Evolutionary conservation across 2,329 filamentous ascomycete genomes (phyloP).

Genomic region (Blastomyces parvus): DNA sequence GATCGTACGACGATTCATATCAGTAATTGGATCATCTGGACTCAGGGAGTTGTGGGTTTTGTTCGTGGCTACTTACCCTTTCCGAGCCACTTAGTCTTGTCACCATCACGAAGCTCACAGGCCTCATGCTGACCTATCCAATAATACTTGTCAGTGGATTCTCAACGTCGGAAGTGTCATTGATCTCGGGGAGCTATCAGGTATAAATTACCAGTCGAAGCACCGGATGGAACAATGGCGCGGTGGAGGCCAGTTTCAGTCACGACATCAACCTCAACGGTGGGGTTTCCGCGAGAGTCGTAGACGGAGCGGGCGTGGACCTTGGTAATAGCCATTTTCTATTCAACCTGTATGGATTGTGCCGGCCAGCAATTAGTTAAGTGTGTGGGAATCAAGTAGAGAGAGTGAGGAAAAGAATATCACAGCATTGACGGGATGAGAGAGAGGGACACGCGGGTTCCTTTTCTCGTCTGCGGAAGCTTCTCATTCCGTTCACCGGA

Average conservation of each 20-base stretch:
- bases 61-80: constrained; percentile 49
- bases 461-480: neutral
- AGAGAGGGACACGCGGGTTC: neutral
- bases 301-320: constrained; percentile 91
- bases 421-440: neutral
- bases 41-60: neutral
- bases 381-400: neutral
- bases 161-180: neutral
- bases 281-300: constrained; percentile 97
- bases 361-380: constrained; percentile 13
- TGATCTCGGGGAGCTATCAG: neutral
- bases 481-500: constrained; percentile 6
- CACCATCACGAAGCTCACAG: constrained; percentile 80
- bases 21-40: neutral
- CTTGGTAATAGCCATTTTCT: constrained; percentile 74
- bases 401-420: neutral
- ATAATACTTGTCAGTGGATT: constrained; percentile 22
- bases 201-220: constrained; percentile 68
- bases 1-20: neutral
- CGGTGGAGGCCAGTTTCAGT: constrained; percentile 95
- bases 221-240: constrained; percentile 93
- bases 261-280: constrained; percentile 94
- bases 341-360: neutral
- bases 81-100: constrained; percentile 76
- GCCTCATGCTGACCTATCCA: constrained; percentile 72